Evolutionary conservation across 257 asterid species (phyloP), one percentile per base, ranked within the genome.

Genomic region (Parsonsia alboflavescens): DNA sequence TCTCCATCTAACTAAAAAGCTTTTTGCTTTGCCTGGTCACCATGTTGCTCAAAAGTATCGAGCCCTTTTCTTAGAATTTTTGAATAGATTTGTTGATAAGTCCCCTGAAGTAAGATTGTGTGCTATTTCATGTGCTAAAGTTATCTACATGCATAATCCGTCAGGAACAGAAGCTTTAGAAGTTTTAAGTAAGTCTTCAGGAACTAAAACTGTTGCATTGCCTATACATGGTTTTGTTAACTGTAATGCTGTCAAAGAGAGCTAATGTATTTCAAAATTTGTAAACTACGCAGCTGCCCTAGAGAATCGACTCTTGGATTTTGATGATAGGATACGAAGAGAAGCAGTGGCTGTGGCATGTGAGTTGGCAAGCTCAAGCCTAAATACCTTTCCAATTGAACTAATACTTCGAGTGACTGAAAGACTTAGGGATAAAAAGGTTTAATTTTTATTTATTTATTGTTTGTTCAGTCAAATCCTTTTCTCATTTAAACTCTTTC

Each of bases 371-470:
- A 88, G 80, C 84, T 53, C 78, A 73, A 78, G 85, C 83, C 71
- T 80, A 53, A 84, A 80, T 59, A 81, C 81, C 21, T 65, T 78
- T 64, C 88, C 89, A 50, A 61, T 83, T 73, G 88, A 87, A 77
- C 84, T 89, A 75, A 80, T 93, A 77, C 73, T 85, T 81, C 84
- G 58, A 70, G 94, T 89, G 72, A 83, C 87, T 17, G 92, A 89
- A 79, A 88, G 98, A 77, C 89, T 93, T 71, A 89, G 97, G 76
- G 98, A 93, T 81, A 93, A 91, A 90, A 91, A 93, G 96, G 98
- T 93, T 63, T 70, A 73, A 72, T 75, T 76, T 2, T 59, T 26
- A 62, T 54, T 52, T 39, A 8, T 11, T n/a, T 19, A 7, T 2
- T 54, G 11, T 24, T 46, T 48, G 36, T 9, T 24, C 26, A 57